Percentiles rank a stretch among this genome's conserved stretches.
phyloP scores from a whole-genome alignment of 495 filamentous ascomycete genomes.

The Talaromyces proteolyticus region DNA sequence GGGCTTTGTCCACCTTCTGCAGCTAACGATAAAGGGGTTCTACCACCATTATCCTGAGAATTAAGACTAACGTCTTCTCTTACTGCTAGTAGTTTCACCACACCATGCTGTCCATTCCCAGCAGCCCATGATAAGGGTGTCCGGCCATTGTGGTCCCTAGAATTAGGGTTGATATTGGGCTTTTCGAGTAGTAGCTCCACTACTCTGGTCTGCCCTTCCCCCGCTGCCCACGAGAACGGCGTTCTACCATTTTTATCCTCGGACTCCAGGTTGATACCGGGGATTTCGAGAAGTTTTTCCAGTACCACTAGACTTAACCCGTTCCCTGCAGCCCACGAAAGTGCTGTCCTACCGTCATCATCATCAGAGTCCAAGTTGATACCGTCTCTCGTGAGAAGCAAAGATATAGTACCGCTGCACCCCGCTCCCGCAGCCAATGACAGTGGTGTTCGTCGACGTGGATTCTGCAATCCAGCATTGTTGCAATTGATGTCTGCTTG shows the following conservation, averaged over 20 bases:
- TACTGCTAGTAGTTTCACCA: conserved; percentile 14
- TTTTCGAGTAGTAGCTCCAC: conserved; percentile 13
- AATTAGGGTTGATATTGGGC: conserved; percentile 7
- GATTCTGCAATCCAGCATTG: conserved; percentile 1
- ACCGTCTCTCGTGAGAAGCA: conserved; percentile 7
- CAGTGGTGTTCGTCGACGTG: conserved; percentile 9
- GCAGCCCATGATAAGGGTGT: conserved; percentile 9
- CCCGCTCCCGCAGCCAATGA: conserved; percentile 7
- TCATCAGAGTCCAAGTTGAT: conserved; percentile 9
- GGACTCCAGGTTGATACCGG: conserved; percentile 8
- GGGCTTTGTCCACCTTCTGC: conserved; percentile 10
- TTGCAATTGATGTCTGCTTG: neutral
- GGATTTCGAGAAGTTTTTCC: conserved; percentile 9
- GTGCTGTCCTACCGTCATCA: conserved; percentile 11
- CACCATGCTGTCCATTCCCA: conserved; percentile 7
- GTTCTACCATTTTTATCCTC: conserved; percentile 13
- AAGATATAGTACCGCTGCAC: conserved; percentile 10
- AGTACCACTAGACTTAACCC: conserved; percentile 8
- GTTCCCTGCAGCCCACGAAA: conserved; percentile 11
- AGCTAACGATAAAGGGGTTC: conserved; percentile 13
- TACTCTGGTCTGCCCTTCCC: conserved; percentile 13
- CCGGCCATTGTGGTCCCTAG: conserved; percentile 6
- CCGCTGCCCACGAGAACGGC: conserved; percentile 13
- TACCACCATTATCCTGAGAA: conserved; percentile 8
- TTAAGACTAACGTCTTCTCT: conserved; percentile 5